These are phyloP conservation scores for Pythium coloratum DNA, from an alignment of 352 stramenopile genomes.

Conservation along the genomic window DNA sequence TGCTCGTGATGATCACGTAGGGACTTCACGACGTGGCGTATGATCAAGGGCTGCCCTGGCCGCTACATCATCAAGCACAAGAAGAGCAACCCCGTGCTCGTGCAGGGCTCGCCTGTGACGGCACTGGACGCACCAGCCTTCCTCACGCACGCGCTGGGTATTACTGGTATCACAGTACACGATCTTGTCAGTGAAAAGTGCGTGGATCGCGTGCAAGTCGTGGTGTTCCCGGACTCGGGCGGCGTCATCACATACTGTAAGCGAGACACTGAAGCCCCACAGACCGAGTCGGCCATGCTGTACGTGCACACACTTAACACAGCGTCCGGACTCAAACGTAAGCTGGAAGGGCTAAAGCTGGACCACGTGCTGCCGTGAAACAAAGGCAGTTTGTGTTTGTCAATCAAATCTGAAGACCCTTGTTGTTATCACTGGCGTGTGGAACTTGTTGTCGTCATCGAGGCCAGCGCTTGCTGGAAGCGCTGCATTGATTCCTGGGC, in stretches of 20 bases:
- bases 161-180: constrained; percentile 28
- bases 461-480: constrained; percentile 40
- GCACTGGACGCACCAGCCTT: constrained; percentile 34
- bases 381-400: background rate
- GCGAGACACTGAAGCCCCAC: background rate
- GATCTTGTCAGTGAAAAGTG: constrained; percentile 44
- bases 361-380: constrained; percentile 34
- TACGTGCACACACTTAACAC: constrained; percentile 75
- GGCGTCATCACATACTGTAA: constrained; percentile 77
- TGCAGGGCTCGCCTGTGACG: constrained; percentile 36
- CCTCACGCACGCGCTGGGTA: constrained; percentile 27
- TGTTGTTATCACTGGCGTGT: background rate
- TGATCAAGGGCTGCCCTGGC: constrained; percentile 69
- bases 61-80: constrained; percentile 67
- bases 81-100: constrained; percentile 35
- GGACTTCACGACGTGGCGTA: constrained; percentile 66
- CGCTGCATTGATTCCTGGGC: constrained; percentile 49
- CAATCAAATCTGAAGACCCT: background rate
- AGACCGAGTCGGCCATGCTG: background rate
- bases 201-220: constrained; percentile 52
- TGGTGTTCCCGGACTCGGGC: constrained; percentile 51
- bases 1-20: constrained; percentile 22
- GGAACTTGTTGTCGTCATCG: constrained; percentile 16
- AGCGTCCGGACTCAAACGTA: constrained; percentile 51
- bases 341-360: constrained; percentile 51